phyloP scores from a whole-genome alignment of 1,284 basidiomycete species.

The Meira miltonrushii region DNA sequence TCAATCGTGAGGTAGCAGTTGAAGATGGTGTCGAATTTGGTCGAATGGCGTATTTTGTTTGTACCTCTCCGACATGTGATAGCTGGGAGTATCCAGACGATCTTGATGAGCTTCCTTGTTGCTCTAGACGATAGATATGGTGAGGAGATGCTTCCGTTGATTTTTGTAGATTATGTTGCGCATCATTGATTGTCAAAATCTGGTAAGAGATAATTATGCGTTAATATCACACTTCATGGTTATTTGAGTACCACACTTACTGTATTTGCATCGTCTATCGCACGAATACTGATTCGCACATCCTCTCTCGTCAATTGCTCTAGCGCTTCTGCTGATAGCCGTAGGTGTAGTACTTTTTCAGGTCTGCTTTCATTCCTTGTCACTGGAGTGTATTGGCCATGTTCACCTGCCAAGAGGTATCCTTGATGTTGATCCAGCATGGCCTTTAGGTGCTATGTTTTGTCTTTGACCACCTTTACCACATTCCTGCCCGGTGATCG shows the following conservation, averaged over 20 bases:
- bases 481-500: too few relatives aligned
- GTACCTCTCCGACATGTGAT: background rate
- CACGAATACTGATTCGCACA: too few relatives aligned
- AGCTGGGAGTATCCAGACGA: background rate
- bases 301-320: background rate
- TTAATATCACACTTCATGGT: too few relatives aligned
- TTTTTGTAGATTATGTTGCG: background rate
- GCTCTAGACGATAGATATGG: background rate
- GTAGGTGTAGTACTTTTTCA: background rate
- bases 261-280: background rate
- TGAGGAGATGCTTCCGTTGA: background rate
- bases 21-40: background rate
- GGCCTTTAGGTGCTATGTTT: too few relatives aligned
- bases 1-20: background rate
- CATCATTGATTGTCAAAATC: constrained; percentile 1
- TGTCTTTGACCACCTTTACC: too few relatives aligned
- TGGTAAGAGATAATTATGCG: background rate
- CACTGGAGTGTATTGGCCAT: background rate
- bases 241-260: too few relatives aligned
- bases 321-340: background rate
- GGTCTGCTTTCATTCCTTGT: background rate
- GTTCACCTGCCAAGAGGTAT: too few relatives aligned
- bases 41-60: background rate
- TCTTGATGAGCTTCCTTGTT: background rate
- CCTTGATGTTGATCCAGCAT: too few relatives aligned